Evolutionary conservation across 345 rosid genomes (phyloP).

Genomic region (Melaleuca alternifolia): DNA sequence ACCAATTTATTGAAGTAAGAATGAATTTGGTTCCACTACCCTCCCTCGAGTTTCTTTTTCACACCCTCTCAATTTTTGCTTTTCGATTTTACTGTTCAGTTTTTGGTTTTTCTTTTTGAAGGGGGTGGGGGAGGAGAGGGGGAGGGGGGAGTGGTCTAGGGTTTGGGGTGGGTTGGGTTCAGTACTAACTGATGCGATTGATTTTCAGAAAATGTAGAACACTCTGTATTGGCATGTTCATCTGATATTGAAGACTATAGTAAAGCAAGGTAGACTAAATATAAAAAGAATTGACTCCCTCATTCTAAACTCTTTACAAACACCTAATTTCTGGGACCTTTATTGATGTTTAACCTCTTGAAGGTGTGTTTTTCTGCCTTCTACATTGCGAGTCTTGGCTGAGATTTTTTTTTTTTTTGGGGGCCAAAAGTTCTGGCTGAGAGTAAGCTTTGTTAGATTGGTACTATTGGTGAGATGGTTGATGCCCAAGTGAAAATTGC

Average conservation of each 20-base stretch:
- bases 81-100: not conserved
- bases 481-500: accelerated
- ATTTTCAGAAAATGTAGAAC: not conserved
- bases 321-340: not conserved
- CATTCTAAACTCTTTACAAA: not conserved
- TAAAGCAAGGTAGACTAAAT: not conserved
- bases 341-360: not conserved
- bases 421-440: not conserved
- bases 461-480: not conserved
- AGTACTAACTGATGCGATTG: not conserved
- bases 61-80: not conserved
- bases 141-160: not conserved
- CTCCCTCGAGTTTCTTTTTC: not conserved
- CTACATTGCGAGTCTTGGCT: not conserved
- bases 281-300: not conserved
- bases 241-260: not conserved
- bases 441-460: not conserved
- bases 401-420: not conserved
- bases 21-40: not conserved
- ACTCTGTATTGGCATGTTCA: not conserved
- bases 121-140: not conserved
- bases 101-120: not conserved
- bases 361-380: not conserved
- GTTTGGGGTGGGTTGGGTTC: too few relatives aligned
- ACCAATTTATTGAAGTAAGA: not conserved